These are phyloP conservation scores for Aspergillus texensis DNA, from an alignment of 2,329 filamentous ascomycete genomes.

Conservation along the genomic window DNA sequence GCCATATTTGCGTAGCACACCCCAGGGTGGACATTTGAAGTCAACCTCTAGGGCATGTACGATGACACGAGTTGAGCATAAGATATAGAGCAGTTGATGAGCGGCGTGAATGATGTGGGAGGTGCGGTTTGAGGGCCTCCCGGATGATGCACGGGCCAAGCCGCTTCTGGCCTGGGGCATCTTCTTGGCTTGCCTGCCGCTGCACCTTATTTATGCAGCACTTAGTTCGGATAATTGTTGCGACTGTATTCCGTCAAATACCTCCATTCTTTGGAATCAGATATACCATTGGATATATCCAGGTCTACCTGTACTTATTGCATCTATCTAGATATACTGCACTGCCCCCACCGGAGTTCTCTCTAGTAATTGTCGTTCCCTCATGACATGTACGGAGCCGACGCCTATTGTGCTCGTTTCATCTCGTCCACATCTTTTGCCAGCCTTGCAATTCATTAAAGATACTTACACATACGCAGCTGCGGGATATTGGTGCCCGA, in stretches of 20 bases:
- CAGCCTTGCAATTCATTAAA: neutral
- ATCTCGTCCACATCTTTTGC: neutral
- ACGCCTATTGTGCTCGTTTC: neutral
- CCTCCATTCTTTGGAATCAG: neutral
- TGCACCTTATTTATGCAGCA: neutral
- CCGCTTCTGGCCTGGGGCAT: constrained; percentile 17
- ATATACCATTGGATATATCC: neutral
- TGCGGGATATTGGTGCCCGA: neutral
- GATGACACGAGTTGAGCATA: constrained; percentile 21
- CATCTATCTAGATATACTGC: neutral
- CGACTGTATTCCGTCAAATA: neutral
- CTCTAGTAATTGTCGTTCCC: too few relatives aligned
- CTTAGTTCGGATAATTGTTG: neutral
- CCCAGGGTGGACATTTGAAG: constrained; percentile 44
- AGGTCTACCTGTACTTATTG: neutral
- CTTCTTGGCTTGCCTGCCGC: neutral
- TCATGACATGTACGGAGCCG: neutral
- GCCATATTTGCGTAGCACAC: constrained; percentile 47
- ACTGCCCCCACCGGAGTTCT: neutral
- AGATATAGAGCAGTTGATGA: constrained; percentile 22
- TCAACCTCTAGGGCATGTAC: constrained; percentile 35
- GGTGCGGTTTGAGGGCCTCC: constrained; percentile 28
- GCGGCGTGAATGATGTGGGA: constrained; percentile 24
- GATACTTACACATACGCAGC: neutral
- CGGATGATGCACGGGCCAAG: constrained; percentile 31